Conservation (phyloP, 2,329 filamentous ascomycete genomes). For the Nigrograna mackinnonii region DNA sequence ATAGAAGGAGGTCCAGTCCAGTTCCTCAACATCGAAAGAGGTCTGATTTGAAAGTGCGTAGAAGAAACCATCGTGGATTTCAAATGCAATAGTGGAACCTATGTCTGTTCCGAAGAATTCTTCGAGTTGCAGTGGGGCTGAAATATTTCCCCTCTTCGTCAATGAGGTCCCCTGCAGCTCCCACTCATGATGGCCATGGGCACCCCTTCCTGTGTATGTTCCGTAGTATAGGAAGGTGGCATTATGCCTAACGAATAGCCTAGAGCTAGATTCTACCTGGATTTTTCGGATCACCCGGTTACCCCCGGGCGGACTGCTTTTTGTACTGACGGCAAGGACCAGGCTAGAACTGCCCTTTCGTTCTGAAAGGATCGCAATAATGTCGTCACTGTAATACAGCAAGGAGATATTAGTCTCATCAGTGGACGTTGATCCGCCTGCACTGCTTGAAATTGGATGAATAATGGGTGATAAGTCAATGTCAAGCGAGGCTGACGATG, state of each 20-base stretch:
- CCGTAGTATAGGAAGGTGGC: conserved; percentile 66
- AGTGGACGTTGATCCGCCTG: conserved; percentile 5
- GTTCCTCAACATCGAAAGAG: conserved; percentile 63
- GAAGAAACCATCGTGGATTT: conserved; percentile 67
- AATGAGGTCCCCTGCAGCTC: conserved; percentile 51
- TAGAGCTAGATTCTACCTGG: conserved; percentile 42
- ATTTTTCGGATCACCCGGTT: conserved; percentile 40
- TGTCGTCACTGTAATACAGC: conserved; percentile 35
- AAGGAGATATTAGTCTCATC: conserved; percentile 45
- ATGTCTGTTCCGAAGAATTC: conserved; percentile 67
- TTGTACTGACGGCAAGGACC: conserved; percentile 29
- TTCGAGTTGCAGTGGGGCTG: conserved; percentile 58
- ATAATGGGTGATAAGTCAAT: conserved; percentile 25
- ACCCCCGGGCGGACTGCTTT: conserved; percentile 17
- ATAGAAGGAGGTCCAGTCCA: conserved; percentile 72
- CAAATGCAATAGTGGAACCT: conserved; percentile 71
- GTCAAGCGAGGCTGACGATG: conserved; percentile 7
- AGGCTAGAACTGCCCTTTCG: conserved; percentile 11
- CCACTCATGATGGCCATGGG: conserved; percentile 63
- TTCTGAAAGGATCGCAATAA: conserved; percentile 31
- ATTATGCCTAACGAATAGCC: conserved; percentile 71
- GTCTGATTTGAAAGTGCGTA: conserved; percentile 72
- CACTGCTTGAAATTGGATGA: conserved; percentile 6
- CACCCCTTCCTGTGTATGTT: conserved; percentile 59
- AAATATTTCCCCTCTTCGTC: conserved; percentile 40